Conservation (phyloP, 371 early-diverging fungal species). For the Dinochytrium kinnereticum region DNA sequence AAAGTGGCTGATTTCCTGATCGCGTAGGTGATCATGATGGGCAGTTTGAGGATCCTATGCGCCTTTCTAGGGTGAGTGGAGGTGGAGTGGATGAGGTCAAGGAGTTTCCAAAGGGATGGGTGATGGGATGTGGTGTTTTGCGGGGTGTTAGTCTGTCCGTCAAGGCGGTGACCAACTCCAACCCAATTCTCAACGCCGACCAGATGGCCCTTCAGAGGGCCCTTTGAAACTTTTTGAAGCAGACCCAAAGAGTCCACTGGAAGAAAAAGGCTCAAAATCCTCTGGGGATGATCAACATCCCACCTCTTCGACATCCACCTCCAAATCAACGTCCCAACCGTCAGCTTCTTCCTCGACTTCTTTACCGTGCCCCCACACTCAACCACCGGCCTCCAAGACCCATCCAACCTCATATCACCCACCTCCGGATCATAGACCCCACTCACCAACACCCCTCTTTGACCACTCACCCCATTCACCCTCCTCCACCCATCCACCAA, state of each 20-base stretch:
- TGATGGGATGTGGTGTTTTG: neutral
- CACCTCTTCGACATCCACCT: neutral
- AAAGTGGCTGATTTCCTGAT: conserved; percentile 5
- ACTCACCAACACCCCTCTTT: neutral
- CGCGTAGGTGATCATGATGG: conserved; percentile 29
- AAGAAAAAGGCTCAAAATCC: neutral
- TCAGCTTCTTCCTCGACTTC: neutral
- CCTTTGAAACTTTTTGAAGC: neutral
- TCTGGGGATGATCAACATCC: too few relatives aligned
- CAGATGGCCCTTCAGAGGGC: neutral
- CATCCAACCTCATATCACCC: neutral
- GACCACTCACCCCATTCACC: neutral
- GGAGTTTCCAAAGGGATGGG: neutral
- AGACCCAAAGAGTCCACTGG: neutral
- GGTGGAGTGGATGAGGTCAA: neutral
- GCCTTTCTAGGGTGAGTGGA: neutral
- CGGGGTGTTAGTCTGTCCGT: neutral
- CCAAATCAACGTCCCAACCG: too few relatives aligned
- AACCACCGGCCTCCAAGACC: neutral
- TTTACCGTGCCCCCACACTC: neutral
- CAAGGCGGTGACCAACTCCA: too few relatives aligned
- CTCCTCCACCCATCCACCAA: conserved; percentile 27
- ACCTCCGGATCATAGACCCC: neutral
- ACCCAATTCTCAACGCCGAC: neutral
- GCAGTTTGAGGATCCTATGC: neutral